Base-by-base conservation (phyloP, 768 basidiomycete genomes). In the Leccinum barrowsii region DNA sequence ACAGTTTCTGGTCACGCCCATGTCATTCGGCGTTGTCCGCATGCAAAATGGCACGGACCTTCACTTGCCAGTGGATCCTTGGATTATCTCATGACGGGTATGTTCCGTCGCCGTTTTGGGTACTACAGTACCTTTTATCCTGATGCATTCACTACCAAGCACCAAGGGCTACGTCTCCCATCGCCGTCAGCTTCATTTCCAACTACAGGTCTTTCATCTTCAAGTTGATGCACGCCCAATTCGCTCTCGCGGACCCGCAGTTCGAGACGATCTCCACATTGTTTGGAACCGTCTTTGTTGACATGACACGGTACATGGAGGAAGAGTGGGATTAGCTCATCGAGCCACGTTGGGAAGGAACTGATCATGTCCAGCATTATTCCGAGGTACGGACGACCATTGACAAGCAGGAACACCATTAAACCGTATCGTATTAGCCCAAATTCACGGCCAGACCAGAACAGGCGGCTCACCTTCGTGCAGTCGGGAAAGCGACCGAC, bases 221-320 rank as follows among this genome's bases (percentile, higher is more conserved):
- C n/a, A n/a, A n/a, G n/a, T n/a, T 70, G 26, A 61, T 58, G 57
- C 65, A 70, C 17, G 21, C 49, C 44, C 24, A 67, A n/a, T 69
- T 70, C 37, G 65, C 63, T n/a, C 59, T 69, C 26, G 58, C 57
- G 5, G 63, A 68, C 6, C 13, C 48, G 2, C 47, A 53, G 15
- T 55, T 66, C 4, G 67, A 66, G 28, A 65, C 58, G n/a, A 53
- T 63, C 24, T 59, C 52, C 34, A 60, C 61, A 0, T 24, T 67
- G 3, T 70, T 60, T 48, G 57, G 54, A 8, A 65, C 57, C 26
- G 49, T 61, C 2, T 65, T 69, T 13, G 5, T 70, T 1, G 69
- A 70, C 28, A 62, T 69, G 59, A 54, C 61, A n/a, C 52, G 61
- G 13, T 54, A 55, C 49, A 59, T 68, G 51, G 67, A 65, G 19